A percentile compares a stretch with the other conserved stretches of the same genome.
These are phyloP conservation scores for Fusarium fujikuroi DNA, from an alignment of 2,329 filamentous ascomycete genomes.

Conservation along the genomic window DNA sequence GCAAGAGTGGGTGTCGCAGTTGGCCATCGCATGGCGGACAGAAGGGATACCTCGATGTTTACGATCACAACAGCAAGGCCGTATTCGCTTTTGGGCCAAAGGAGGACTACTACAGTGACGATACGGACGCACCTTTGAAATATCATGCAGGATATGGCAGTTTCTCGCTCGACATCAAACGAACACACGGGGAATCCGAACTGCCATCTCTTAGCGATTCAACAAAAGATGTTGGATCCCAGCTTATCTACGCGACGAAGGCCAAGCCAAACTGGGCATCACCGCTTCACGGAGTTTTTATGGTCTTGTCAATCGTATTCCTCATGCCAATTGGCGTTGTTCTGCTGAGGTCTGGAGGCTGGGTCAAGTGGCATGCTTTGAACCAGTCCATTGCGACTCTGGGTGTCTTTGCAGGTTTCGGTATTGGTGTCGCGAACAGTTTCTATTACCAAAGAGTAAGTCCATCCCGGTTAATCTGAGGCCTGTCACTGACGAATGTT, in stretches of 20 bases:
- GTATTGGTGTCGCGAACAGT: conserved; percentile 64
- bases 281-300: conserved; percentile 60
- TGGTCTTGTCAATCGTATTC: conserved; percentile 66
- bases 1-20: conserved; percentile 60
- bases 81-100: conserved; percentile 67
- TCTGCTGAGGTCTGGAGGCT: conserved; percentile 62
- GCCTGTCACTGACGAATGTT: conserved; percentile 14
- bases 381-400: conserved; percentile 63
- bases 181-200: conserved; percentile 60
- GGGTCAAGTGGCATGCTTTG: conserved; percentile 64
- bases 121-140: conserved; percentile 56
- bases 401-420: conserved; percentile 61
- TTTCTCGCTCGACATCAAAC: conserved; percentile 66
- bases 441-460: conserved; percentile 66
- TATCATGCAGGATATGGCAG: conserved; percentile 64
- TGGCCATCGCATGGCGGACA: conserved; percentile 54
- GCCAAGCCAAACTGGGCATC: conserved; percentile 53
- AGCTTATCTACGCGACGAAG: conserved; percentile 45
- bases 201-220: conserved; percentile 51
- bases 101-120: conserved; percentile 57
- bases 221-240: conserved; percentile 51
- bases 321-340: conserved; percentile 67
- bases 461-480: background rate
- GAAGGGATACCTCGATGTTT: conserved; percentile 61
- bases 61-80: conserved; percentile 58